A percentile compares a stretch with the other conserved stretches of the same genome.
Conservation (phyloP, 257 asterid genomes). For the Solanum corneliomulleri region DNA sequence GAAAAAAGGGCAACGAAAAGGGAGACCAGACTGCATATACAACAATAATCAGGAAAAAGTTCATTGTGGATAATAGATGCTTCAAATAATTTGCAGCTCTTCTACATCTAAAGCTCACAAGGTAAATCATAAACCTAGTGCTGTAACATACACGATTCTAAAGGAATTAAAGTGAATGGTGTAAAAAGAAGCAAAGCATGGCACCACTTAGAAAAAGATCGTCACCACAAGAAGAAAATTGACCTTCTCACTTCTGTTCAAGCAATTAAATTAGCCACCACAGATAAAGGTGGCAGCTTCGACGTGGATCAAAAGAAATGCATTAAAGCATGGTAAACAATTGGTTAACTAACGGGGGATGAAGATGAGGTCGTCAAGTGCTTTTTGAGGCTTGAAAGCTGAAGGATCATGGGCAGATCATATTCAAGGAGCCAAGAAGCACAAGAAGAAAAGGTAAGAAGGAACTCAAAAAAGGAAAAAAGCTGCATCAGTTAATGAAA, state of each 20-base stretch:
- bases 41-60: neutral
- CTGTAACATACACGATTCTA: neutral
- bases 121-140: neutral
- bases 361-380: neutral
- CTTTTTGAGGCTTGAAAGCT: neutral
- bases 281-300: neutral
- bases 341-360: neutral
- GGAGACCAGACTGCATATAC: neutral
- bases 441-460: neutral
- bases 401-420: neutral
- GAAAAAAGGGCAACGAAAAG: neutral
- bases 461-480: neutral
- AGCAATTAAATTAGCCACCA: neutral
- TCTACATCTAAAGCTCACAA: neutral
- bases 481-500: neutral
- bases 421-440: neutral
- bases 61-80: neutral
- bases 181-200: neutral
- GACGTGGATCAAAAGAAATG: neutral
- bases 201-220: neutral
- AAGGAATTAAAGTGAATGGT: neutral
- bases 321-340: neutral
- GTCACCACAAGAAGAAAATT: neutral
- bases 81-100: neutral
- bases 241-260: neutral